Evolutionary conservation across 257 asterid genomes (phyloP), one percentile per base, ranked within the genome.

Genomic region (Mitragyna speciosa): DNA sequence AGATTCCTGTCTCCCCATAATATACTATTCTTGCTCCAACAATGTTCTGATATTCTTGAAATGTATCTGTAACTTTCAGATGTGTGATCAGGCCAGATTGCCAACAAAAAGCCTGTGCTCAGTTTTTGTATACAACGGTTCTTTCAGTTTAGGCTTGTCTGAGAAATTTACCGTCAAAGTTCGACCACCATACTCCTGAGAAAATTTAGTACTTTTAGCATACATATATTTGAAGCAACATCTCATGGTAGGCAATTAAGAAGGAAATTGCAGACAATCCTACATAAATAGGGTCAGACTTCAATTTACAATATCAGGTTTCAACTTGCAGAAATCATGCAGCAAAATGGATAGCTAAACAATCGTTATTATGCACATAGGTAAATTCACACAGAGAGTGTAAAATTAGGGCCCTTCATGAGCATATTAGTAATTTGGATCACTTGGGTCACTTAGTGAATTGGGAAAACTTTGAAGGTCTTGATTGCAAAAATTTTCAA

Each of bases 61-160:
- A 95, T 26, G 94, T 96, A 73, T 85, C 79, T 30, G 88, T 82
- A 83, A 11, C 64, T 82, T 6, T 95, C 98, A 12, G 98, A 91
- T 14, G 96, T 87, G 33, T 92, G 93, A 41, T 97, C 98, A 95
- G 0, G 97, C 78, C 28, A 95, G 86, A 73, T 93, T 93, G 20
- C 98, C 99, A 28, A 95, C 96, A 19, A 95, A 95, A 2, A 95
- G 94, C 74, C 92, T 95, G 90, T 92, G 81, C 20, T 93, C 98
- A 5, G 96, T 92, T 89, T 95, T 97, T 6, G 97, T 97, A 82
- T 95, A 93, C 8, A 95, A 83, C 6, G 97, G 99, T 26, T 84
- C 94, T 77, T 88, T 95, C 10, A 97, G 91, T 85, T 87, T 92
- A 71, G 98, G 99, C 89, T 90, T 90, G 90, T 91, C 92, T 0